phyloP scores from a whole-genome alignment of 139 green algal species.

The Closterium sp. region DNA sequence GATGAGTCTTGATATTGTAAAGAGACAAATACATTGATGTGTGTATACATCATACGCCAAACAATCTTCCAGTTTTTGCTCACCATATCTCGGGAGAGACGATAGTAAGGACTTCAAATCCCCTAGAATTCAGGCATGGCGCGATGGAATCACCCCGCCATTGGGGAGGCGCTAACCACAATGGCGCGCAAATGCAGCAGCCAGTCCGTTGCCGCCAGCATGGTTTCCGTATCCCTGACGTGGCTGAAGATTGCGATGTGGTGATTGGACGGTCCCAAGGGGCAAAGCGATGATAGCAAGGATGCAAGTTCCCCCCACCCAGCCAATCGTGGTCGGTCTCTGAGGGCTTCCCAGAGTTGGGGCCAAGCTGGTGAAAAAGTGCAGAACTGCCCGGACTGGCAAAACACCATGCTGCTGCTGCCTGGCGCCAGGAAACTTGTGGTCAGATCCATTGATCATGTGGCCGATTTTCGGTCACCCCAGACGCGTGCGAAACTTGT shows the following conservation, averaged over 20 bases:
- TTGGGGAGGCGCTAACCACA: not conserved
- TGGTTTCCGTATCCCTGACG: not conserved
- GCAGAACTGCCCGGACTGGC: not conserved
- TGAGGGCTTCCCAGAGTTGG: not conserved
- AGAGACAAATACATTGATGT: not conserved
- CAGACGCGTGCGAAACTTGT: not conserved
- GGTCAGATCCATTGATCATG: not conserved
- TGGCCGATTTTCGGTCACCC: not conserved
- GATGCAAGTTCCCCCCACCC: not conserved
- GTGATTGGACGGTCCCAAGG: not conserved
- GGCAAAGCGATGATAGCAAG: not conserved
- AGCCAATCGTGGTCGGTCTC: not conserved
- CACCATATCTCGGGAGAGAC: not conserved
- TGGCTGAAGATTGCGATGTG: not conserved
- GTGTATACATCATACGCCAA: not conserved
- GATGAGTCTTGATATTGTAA: no score
- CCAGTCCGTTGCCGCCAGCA: not conserved
- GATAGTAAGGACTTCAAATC: not conserved
- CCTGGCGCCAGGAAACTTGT: not conserved
- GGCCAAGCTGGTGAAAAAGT: not conserved
- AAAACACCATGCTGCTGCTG: not conserved
- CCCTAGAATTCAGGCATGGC: not conserved
- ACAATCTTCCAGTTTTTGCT: not conserved
- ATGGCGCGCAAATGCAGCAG: not conserved
- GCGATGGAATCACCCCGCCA: not conserved